phyloP scores from a whole-genome alignment of 2,329 filamentous ascomycete genomes.

The Fusarium neocosmosporiellum region DNA sequence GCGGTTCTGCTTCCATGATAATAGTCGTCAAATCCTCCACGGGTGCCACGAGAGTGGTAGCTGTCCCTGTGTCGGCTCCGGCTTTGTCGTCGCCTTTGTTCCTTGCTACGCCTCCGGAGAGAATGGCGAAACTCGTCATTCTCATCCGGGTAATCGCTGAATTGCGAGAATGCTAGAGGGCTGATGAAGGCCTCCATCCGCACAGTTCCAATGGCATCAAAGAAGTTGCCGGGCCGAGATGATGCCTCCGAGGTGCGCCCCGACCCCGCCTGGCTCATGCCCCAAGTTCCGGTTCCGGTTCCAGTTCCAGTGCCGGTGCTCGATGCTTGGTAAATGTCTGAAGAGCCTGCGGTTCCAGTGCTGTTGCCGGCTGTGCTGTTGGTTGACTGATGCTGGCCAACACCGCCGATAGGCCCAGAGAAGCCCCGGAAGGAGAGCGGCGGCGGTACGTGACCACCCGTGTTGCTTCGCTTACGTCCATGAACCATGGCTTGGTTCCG shows the following conservation, averaged over 20 bases:
- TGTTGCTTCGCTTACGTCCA: conserved; percentile 89
- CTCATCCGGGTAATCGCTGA: conserved; percentile 61
- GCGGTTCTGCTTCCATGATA: conserved; percentile 59
- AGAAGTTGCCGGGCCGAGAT: conserved; percentile 71
- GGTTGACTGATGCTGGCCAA: conserved; percentile 58
- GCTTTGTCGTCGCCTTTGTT: conserved; percentile 63
- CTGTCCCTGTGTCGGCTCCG: conserved; percentile 66
- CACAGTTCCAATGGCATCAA: conserved; percentile 89
- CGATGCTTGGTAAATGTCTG: conserved; percentile 67
- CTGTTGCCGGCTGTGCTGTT: conserved; percentile 70
- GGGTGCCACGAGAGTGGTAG: conserved; percentile 58
- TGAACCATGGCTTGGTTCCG: conserved; percentile 67
- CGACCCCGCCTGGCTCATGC: conserved; percentile 58
- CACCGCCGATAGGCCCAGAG: conserved; percentile 64
- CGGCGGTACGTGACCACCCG: conserved; percentile 77
- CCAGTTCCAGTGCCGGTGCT: conserved; percentile 41
- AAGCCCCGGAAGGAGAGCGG: conserved; percentile 83
- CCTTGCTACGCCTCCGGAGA: conserved; percentile 66
- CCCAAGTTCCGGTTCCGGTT: conserved; percentile 50
- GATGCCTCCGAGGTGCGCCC: conserved; percentile 68
- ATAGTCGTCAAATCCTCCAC: conserved; percentile 58
- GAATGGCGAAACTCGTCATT: conserved; percentile 61
- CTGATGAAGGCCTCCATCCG: conserved; percentile 97
- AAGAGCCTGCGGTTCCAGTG: conserved; percentile 68
- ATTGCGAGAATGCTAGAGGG: conserved; percentile 63